Conservation (phyloP, 2,329 filamentous ascomycete species). For the Trichoderma sp. region DNA sequence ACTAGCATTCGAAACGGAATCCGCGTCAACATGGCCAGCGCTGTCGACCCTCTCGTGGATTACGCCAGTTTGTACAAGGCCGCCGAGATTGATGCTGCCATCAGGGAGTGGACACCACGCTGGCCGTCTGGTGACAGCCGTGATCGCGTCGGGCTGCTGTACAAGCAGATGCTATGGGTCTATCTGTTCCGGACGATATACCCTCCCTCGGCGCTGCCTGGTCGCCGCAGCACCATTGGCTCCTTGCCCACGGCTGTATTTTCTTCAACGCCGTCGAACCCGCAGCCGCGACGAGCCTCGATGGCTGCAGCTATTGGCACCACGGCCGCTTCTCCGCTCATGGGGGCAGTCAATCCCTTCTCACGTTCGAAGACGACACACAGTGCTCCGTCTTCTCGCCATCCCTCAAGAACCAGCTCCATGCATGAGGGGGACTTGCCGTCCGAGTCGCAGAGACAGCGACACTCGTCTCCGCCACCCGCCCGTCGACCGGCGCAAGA, state of each 20-base stretch:
- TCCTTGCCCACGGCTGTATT: conserved; percentile 25
- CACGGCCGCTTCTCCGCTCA: conserved; percentile 23
- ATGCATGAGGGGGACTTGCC: conserved; percentile 37
- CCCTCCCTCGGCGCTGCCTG: conserved; percentile 42
- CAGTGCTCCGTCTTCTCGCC: conserved; percentile 34
- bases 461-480: conserved; percentile 43
- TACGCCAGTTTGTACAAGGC: conserved; percentile 70
- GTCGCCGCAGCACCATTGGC: conserved; percentile 32
- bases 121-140: conserved; percentile 58
- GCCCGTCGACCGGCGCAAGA: conserved; percentile 47
- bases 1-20: conserved; percentile 73
- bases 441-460: conserved; percentile 21
- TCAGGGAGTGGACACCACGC: conserved; percentile 69
- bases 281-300: conserved; percentile 33
- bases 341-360: conserved; percentile 17
- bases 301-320: conserved; percentile 33
- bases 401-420: conserved; percentile 39
- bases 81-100: conserved; percentile 69
- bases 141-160: conserved; percentile 54
- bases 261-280: conserved; percentile 2
- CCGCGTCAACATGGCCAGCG: conserved; percentile 59
- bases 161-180: conserved; percentile 65
- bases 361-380: conserved; percentile 26
- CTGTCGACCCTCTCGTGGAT: conserved; percentile 66
- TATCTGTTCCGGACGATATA: conserved; percentile 61